Conservation (phyloP, 352 stramenopile species). For the Globisporangium cystogenes region DNA sequence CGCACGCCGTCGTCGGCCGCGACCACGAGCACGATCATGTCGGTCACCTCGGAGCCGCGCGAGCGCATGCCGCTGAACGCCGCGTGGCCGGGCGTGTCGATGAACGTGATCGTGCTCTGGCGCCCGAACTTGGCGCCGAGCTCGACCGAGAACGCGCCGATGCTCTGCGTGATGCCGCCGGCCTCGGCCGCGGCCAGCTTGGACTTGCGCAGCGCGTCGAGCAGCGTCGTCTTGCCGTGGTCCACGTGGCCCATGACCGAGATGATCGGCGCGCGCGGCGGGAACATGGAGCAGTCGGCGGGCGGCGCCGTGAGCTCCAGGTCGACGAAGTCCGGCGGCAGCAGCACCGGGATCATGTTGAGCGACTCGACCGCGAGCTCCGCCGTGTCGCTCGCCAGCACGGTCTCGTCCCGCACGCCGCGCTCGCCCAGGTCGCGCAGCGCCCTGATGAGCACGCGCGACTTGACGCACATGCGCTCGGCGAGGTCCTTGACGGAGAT, state of each 20-base stretch:
- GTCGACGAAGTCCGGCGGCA: conserved; percentile 80
- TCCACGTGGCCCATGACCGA: conserved; percentile 99
- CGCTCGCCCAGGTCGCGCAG: conserved; percentile 66
- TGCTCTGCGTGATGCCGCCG: conserved; percentile 99
- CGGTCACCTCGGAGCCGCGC: conserved; percentile 95
- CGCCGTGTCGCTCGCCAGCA: conserved; percentile 67
- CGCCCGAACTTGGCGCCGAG: conserved; percentile 79
- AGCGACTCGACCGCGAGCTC: conserved; percentile 79
- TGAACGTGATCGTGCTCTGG: conserved; percentile 91
- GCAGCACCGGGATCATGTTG: conserved; percentile 82
- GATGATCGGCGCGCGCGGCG: conserved; percentile 89
- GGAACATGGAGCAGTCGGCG: conserved; percentile 61
- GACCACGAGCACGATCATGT: conserved; percentile 97
- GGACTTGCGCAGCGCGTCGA: conserved; percentile 92
- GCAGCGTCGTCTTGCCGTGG: conserved; percentile 99
- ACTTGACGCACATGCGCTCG: conserved; percentile 78
- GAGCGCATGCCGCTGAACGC: conserved; percentile 98
- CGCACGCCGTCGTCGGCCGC: conserved; percentile 98
- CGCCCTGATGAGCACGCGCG: conserved; percentile 52
- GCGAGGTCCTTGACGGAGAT: conserved; percentile 76
- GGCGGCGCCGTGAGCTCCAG: conserved; percentile 58
- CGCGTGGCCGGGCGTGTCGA: conserved; percentile 99
- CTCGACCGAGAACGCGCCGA: conserved; percentile 96
- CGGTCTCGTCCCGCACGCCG: conserved; percentile 61
- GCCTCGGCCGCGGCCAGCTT: conserved; percentile 93